Percentiles rank a stretch among this genome's conserved stretches.
Conservation (phyloP, 148 eudicot species). For the Rhododendron kiyosumense region DNA sequence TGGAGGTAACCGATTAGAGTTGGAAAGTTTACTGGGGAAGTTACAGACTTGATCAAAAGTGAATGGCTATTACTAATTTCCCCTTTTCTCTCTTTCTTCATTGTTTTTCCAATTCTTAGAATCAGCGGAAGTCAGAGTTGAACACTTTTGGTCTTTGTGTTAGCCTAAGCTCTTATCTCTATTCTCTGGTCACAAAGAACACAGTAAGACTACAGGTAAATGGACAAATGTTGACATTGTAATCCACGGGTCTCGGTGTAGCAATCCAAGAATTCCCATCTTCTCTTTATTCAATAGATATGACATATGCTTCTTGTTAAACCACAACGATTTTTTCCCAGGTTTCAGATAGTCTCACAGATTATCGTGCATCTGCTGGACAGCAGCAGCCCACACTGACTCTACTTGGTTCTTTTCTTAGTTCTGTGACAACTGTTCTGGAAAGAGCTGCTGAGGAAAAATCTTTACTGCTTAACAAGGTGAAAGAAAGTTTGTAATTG, state of each 20-base stretch:
- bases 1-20: conserved; percentile 42
- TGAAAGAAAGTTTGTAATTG: conserved; percentile 11
- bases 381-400: conserved; percentile 70
- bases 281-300: background rate
- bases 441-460: conserved; percentile 89
- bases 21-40: background rate
- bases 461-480: conserved; percentile 78
- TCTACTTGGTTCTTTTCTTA: conserved; percentile 53
- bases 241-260: background rate
- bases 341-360: conserved; percentile 54
- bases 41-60: background rate
- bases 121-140: conserved; percentile 62
- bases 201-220: conserved; percentile 70
- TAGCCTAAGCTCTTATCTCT: conserved; percentile 85
- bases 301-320: background rate
- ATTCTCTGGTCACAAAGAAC: conserved; percentile 78
- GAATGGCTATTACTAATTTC: background rate
- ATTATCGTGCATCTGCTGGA: conserved; percentile 41
- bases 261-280: background rate
- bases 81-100: background rate
- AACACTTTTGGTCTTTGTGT: conserved; percentile 68
- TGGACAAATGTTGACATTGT: background rate
- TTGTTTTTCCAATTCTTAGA: conserved; percentile 30
- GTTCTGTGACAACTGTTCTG: conserved; percentile 57
- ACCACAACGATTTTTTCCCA: conserved; percentile 12